Conservation (phyloP, 2,329 filamentous ascomycete genomes). For the Penicillium expansum region DNA sequence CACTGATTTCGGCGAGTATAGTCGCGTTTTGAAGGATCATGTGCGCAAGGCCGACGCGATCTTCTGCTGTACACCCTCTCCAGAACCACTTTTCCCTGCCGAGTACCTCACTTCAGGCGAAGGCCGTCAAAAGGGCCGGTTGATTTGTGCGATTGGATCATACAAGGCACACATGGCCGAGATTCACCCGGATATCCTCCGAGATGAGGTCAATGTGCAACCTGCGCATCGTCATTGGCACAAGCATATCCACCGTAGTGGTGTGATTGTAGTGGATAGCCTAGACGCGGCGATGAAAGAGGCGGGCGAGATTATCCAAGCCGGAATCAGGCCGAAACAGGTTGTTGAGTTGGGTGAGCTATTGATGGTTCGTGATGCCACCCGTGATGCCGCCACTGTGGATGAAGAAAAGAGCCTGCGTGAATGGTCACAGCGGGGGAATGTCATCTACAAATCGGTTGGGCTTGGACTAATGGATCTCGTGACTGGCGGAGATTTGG, state of each 20-base stretch:
- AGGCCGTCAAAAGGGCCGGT: slow-evolving; percentile 45
- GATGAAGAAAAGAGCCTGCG: slow-evolving; percentile 46
- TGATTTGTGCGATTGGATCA: slow-evolving; percentile 46
- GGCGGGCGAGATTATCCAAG: slow-evolving; percentile 81
- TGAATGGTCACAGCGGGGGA: slow-evolving; percentile 61
- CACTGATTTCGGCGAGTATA: slow-evolving; percentile 67
- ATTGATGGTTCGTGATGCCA: slow-evolving; percentile 60
- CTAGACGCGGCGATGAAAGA: slow-evolving; percentile 76
- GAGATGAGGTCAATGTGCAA: slow-evolving; percentile 56
- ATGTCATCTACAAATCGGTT: slow-evolving; percentile 69
- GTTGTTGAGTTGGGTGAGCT: slow-evolving; percentile 87
- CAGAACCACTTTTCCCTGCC: slow-evolving; percentile 70
- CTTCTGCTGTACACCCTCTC: slow-evolving; percentile 82
- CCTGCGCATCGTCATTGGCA: slow-evolving; percentile 48
- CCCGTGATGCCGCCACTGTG: slow-evolving; percentile 32
- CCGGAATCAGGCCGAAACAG: slow-evolving; percentile 68
- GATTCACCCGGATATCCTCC: slow-evolving; percentile 72
- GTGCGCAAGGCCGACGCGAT: slow-evolving; percentile 72
- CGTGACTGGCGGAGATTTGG: slow-evolving; percentile 58
- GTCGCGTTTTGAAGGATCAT: slow-evolving; percentile 66
- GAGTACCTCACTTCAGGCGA: slow-evolving; percentile 64
- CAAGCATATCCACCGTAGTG: slow-evolving; percentile 55
- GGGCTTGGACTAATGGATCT: slow-evolving; percentile 68
- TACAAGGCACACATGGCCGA: slow-evolving; percentile 76
- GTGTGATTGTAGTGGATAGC: slow-evolving; percentile 63